These are phyloP conservation scores for Leishmania aethiopica DNA, from an alignment of 208 protist genomes.

Conservation along the genomic window DNA sequence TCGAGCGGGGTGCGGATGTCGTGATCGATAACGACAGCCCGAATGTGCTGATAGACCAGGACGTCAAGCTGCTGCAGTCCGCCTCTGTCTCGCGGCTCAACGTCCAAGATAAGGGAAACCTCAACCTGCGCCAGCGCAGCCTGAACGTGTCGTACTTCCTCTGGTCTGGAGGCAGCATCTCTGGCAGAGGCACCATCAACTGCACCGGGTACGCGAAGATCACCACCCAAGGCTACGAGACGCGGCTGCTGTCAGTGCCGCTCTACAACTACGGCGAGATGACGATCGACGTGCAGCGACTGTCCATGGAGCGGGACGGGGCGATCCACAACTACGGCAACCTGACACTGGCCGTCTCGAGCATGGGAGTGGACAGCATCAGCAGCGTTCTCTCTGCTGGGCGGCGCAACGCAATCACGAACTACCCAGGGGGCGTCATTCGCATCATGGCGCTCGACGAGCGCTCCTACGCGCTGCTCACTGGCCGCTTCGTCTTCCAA, in stretches of 20 bases:
- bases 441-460: constrained; percentile 62
- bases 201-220: constrained; percentile 60
- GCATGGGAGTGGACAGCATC: constrained; percentile 61
- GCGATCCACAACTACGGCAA: constrained; percentile 83
- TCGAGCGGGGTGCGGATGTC: constrained; percentile 59
- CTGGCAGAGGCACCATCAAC: constrained; percentile 70
- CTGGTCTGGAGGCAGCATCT: constrained; percentile 80
- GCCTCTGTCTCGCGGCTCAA: constrained; percentile 61
- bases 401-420: constrained; percentile 60
- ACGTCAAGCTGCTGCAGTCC: constrained; percentile 49
- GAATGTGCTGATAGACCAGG: constrained; percentile 66
- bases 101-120: constrained; percentile 62
- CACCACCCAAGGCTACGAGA: constrained; percentile 71
- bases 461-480: constrained; percentile 54
- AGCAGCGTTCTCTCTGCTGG: constrained; percentile 58
- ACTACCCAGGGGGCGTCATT: constrained; percentile 51
- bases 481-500: constrained; percentile 50
- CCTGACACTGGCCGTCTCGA: constrained; percentile 63
- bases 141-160: constrained; percentile 81
- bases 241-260: constrained; percentile 53
- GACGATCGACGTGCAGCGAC: constrained; percentile 77
- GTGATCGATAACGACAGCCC: constrained; percentile 54
- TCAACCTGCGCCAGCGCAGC: constrained; percentile 58
- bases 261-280: constrained; percentile 83
- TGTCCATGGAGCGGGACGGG: constrained; percentile 58